Percentiles rank a stretch among this genome's conserved stretches.
phyloP scores from a whole-genome alignment of 345 rosid genomes.

The Aquilaria yunnanensis region DNA sequence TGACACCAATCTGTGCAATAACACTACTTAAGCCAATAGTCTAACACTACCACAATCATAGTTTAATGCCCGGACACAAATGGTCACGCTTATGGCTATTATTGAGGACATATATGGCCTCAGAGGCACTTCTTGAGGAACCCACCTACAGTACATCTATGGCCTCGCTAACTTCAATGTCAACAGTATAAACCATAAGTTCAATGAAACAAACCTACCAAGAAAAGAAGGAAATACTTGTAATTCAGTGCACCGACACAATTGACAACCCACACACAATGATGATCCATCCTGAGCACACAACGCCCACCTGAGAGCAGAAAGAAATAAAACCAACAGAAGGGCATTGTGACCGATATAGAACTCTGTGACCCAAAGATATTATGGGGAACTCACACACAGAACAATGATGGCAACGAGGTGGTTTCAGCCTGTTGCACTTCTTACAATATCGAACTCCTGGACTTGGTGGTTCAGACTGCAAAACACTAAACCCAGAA shows the following conservation, averaged over 20 bases:
- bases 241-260: constrained; percentile 89
- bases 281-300: constrained; percentile 86
- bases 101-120: background rate
- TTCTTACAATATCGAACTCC: constrained; percentile 69
- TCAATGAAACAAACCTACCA: constrained; percentile 43
- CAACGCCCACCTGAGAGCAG: constrained; percentile 64
- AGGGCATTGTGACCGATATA: constrained; percentile 5
- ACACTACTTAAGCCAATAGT: too few species aligned
- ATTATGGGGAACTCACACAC: constrained; percentile 49
- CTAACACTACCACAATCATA: background rate
- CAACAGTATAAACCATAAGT: background rate
- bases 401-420: constrained; percentile 91
- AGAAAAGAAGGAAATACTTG: constrained; percentile 79
- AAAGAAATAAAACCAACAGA: constrained; percentile 14
- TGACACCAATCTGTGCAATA: too few species aligned
- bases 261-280: constrained; percentile 95
- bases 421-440: constrained; percentile 79
- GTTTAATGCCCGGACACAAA: background rate
- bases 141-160: too few species aligned
- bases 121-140: background rate
- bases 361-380: background rate
- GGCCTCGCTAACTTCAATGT: background rate
- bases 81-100: background rate
- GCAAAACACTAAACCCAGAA: constrained; percentile 45
- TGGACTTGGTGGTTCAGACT: constrained; percentile 44